Conservation (phyloP, 177 flowering plant genomes). For the Vitis hybrid region DNA sequence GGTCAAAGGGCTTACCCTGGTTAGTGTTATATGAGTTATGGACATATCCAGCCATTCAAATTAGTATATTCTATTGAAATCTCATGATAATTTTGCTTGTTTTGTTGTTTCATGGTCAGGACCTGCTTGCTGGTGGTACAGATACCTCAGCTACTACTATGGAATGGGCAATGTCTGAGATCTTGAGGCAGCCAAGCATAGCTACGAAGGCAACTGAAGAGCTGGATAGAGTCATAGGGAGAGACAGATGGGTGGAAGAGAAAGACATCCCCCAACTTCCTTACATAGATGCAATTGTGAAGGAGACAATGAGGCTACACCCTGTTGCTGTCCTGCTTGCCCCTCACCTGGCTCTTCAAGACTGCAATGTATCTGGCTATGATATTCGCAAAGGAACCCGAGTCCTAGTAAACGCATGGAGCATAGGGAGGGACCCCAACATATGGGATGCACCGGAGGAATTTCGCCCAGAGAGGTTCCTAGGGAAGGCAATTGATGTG, state of each 20-base stretch:
- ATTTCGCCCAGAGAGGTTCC: conserved; percentile 32
- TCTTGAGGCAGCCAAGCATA: conserved; percentile 20
- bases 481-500: conserved; percentile 23
- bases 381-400: conserved; percentile 25
- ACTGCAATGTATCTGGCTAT: conserved; percentile 20
- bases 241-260: conserved; percentile 30
- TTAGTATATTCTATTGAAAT: no score
- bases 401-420: conserved; percentile 25
- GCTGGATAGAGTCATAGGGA: conserved; percentile 30
- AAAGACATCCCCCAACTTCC: conserved; percentile 23
- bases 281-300: conserved; percentile 29
- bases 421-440: conserved; percentile 27
- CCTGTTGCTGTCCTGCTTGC: conserved; percentile 23
- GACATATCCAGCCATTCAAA: background rate
- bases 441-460: conserved; percentile 27
- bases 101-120: conserved; percentile 13
- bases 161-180: conserved; percentile 36
- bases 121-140: conserved; percentile 33
- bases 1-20: conserved; percentile 21
- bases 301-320: conserved; percentile 35
- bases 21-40: background rate
- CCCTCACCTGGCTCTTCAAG: conserved; percentile 26
- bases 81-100: no score
- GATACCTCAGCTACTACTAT: conserved; percentile 24
- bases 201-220: conserved; percentile 23